Evolutionary conservation across 202 grass and related monocot species (phyloP), one percentile per base, ranked within the genome.

Genomic region (Panicum hallii): DNA sequence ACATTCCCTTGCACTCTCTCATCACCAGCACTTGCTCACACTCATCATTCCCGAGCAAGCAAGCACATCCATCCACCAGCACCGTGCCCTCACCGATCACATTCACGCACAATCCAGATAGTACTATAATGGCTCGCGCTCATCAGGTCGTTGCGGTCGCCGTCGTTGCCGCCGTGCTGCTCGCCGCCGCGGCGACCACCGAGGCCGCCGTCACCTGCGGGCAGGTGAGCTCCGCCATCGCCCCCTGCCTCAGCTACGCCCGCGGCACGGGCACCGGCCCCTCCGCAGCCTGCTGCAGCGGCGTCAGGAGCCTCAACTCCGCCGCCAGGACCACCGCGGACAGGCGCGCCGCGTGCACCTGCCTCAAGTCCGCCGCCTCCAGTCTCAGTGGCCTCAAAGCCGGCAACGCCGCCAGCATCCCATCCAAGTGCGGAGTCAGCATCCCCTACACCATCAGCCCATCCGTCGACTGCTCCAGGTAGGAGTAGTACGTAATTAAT

Each of bases 401-500:
- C 34, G 66, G 5, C 71, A 75, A 80, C 63, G 90, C 82, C 48
- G 45, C 56, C 23, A 64, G 65, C 22, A 81, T 92, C 70, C 79
- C 90, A 0, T 42, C 60, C 80, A 92, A 74, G 90, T 92, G 90
- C 58, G 71, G 80, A 56, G 75, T 92, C 56, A 82, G 14, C 53
- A 5, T 89, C 38, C 90, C 90, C 13, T 92, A 84, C 70, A 20
- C 34, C 81, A 92, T 92, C 84, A 92, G 87, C 87, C 0, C 84
- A 34, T 20, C 34, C 75, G 79, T 44, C 64, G 81, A 92, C 81
- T 92, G 87, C 81, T 79, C 66, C 87, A 85, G 7, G 90, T 88
- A 28, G 26, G 26, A 26, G 26, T 26, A 26, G 26, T 26, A n/a
- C n/a, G n/a, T n/a, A n/a, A n/a, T n/a, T n/a, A n/a, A n/a, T n/a